Percentiles rank a stretch among this genome's conserved stretches.
Conservation (phyloP, 2,329 filamentous ascomycete species). For the Pseudohalonectria lignicola region DNA sequence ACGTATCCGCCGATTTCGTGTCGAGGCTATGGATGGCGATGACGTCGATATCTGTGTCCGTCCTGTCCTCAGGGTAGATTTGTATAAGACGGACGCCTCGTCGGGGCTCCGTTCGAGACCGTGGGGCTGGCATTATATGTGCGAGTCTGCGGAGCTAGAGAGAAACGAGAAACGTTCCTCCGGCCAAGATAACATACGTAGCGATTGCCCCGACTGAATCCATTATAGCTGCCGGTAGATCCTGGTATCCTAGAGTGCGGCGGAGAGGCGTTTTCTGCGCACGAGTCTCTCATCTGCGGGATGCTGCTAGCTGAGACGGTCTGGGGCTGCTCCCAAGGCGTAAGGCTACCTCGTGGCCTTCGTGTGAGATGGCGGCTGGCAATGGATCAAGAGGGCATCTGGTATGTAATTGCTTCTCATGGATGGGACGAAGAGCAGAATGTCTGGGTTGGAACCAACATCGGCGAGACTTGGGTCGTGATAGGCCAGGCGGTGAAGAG, state of each 20-base stretch:
- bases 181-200: background rate
- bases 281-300: background rate
- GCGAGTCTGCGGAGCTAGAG: background rate
- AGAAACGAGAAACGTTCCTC: background rate
- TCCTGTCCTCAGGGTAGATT: constrained; percentile 4
- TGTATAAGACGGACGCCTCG: constrained; percentile 3
- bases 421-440: background rate
- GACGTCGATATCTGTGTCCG: constrained; percentile 8
- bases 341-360: background rate
- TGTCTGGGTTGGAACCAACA: too few relatives aligned
- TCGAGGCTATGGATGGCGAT: constrained; percentile 16
- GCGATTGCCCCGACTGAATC: background rate
- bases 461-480: background rate
- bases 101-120: background rate
- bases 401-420: background rate
- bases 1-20: constrained; percentile 7
- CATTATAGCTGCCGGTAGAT: background rate
- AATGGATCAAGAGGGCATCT: background rate
- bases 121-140: background rate
- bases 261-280: background rate
- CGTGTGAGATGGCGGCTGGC: background rate
- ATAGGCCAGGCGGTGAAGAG: background rate
- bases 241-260: background rate
- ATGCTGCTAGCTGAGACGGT: background rate
- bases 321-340: background rate